phyloP scores from a whole-genome alignment of 2,329 filamentous ascomycete genomes.

The Alternaria alternata region DNA sequence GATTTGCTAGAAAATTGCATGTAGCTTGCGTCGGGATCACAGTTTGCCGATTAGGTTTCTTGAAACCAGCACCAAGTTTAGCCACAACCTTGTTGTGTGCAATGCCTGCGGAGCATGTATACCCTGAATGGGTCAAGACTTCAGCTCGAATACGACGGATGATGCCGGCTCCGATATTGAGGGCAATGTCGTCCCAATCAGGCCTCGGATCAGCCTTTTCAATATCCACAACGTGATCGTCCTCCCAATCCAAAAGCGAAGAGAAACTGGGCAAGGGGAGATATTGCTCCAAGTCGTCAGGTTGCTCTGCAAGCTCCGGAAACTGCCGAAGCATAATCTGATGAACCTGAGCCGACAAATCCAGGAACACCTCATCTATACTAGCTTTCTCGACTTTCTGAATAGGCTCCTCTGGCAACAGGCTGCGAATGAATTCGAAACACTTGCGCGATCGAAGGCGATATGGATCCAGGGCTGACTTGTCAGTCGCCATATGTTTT shows the following conservation, averaged over 20 bases:
- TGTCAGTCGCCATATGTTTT: conserved; percentile 82
- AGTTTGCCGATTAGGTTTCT: conserved; percentile 94
- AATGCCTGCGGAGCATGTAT: conserved; percentile 91
- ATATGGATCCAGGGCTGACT: conserved; percentile 94
- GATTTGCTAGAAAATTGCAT: conserved; percentile 74
- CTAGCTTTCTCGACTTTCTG: conserved; percentile 90
- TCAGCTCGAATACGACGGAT: conserved; percentile 76
- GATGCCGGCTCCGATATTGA: conserved; percentile 87
- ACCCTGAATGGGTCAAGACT: conserved; percentile 75
- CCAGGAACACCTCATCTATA: conserved; percentile 94
- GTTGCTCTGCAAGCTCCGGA: conserved; percentile 71
- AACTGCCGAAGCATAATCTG: conserved; percentile 76
- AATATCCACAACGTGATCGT: conserved; percentile 81
- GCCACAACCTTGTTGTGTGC: conserved; percentile 94
- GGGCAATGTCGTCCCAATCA: conserved; percentile 96
- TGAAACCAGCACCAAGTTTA: conserved; percentile 88
- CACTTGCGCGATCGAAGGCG: conserved; percentile 86
- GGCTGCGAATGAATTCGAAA: conserved; percentile 76
- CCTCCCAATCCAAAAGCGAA: conserved; percentile 79
- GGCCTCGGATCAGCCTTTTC: conserved; percentile 78
- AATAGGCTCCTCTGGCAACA: conserved; percentile 66
- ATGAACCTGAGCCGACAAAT: conserved; percentile 73
- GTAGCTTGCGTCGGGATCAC: conserved; percentile 88
- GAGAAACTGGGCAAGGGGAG: conserved; percentile 78
- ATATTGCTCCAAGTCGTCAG: conserved; percentile 76